Evolutionary conservation across 2,329 filamentous ascomycete species (phyloP).

Genomic region (Alternaria brassicae): DNA sequence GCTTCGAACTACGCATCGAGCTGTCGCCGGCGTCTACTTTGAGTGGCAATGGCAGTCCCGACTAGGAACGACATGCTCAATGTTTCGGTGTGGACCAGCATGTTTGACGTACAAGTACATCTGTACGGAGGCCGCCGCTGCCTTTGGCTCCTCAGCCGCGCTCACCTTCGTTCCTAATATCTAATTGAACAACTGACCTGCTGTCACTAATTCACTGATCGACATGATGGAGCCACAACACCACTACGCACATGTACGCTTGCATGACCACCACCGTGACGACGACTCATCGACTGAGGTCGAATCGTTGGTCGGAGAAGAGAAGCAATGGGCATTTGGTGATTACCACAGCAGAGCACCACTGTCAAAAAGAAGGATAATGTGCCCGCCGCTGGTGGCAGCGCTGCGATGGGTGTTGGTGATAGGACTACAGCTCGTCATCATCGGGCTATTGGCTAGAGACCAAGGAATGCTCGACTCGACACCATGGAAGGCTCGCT

Average conservation of each 20-base stretch:
- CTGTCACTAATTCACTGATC: slow-evolving; percentile 23
- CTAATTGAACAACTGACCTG: slow-evolving; percentile 22
- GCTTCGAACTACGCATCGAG: slow-evolving; percentile 18
- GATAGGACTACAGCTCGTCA: slow-evolving; percentile 40
- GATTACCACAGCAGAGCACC: slow-evolving; percentile 27
- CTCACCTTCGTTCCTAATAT: slow-evolving; percentile 27
- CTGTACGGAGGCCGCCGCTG: slow-evolving; percentile 18
- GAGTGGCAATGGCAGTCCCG: slow-evolving; percentile 14
- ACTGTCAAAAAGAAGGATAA: slow-evolving; percentile 27
- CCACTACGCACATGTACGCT: slow-evolving; percentile 38
- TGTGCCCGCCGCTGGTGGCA: slow-evolving; percentile 18
- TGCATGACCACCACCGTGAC: slow-evolving; percentile 34
- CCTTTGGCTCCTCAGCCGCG: slow-evolving; percentile 37
- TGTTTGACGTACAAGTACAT: slow-evolving; percentile 23
- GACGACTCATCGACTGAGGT: slow-evolving; percentile 46
- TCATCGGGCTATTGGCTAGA: slow-evolving; percentile 40
- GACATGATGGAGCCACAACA: slow-evolving; percentile 41
- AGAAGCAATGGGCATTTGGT: slow-evolving; percentile 36
- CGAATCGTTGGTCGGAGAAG: slow-evolving; percentile 39
- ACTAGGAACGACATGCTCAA: slow-evolving; percentile 36
- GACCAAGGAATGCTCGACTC: slow-evolving; percentile 40
- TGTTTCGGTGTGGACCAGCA: slow-evolving; percentile 18
- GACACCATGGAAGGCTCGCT: slow-evolving; percentile 25
- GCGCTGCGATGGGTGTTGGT: slow-evolving; percentile 41
- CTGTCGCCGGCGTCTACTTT: slow-evolving; percentile 4